Evolutionary conservation across 2,329 filamentous ascomycete species (phyloP), one percentile per base, ranked within the genome.

Genomic region (Phyllachora maydis): DNA sequence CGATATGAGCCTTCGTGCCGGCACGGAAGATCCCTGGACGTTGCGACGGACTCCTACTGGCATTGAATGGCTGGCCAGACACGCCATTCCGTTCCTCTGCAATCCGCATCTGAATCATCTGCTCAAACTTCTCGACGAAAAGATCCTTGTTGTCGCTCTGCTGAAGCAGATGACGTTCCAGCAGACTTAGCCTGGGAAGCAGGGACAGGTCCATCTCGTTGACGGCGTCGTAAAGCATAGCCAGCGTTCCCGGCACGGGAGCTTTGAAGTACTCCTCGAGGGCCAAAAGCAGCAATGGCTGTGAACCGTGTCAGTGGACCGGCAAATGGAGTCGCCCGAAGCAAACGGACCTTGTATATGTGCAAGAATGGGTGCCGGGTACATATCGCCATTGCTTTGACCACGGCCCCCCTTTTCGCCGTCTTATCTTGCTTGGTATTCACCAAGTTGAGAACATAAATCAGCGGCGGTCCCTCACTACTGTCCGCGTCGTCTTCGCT

Each of bases 361-460:
- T 98, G 88, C 35, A 98, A 54, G 48, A 98, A 98, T 3, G 88
- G 83, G 54, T 98, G 88, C 20, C 88, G 63, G 6, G 88, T 98
- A 55, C 88, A 98, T 35, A 98, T 93, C 15, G 88, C 88, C 88
- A 98, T 98, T 19, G 88, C 81, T 45, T 95, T 95, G 28, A 95
- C 85, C 23, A 93, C 64, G 11, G 88, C 88, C 28, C 88, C 88
- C 61, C 88, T 72, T 50, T 88, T 90, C 22, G 79, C 79, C 11
- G 74, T 75, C 41, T 78, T 85, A 53, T 98, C 88, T 45, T 91
- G 81, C 47, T 95, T 95, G 6, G 85, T 98, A 46, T 98, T 95
- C 36, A 98, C 88, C 41, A 98, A 52, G 46, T 98, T 98, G 34
- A 98, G 56, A 24, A 98, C 88, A 47, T 98, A 95, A 39, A 98